These are phyloP conservation scores for Boeremia exigua DNA, from an alignment of 2,329 filamentous ascomycete species.

Conservation along the genomic window DNA sequence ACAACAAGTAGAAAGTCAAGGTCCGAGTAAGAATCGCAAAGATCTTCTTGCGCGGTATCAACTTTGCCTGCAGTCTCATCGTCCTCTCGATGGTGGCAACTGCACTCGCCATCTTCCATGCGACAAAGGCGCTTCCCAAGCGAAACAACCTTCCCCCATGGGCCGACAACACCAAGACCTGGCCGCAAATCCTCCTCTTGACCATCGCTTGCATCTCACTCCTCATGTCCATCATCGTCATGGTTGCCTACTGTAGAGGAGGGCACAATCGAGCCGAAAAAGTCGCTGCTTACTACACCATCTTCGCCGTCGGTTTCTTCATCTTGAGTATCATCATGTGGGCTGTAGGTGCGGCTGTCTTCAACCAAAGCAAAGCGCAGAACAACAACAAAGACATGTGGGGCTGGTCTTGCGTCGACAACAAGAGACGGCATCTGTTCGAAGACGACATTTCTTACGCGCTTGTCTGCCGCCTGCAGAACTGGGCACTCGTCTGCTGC, in stretches of 20 bases:
- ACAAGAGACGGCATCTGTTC: conserved; percentile 79
- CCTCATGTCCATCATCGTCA: conserved; percentile 76
- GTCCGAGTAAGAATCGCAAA: conserved; percentile 90
- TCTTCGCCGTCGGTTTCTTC: conserved; percentile 93
- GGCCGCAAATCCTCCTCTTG: conserved; percentile 89
- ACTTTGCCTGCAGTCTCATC: conserved; percentile 96
- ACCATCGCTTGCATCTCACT: conserved; percentile 81
- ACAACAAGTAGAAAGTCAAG: conserved; percentile 79
- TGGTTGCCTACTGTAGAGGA: conserved; percentile 85
- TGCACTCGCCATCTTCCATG: conserved; percentile 91
- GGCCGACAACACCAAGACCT: conserved; percentile 78
- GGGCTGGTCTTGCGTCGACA: conserved; percentile 97
- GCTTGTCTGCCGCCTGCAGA: conserved; percentile 91
- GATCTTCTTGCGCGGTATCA: conserved; percentile 91
- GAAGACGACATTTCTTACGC: conserved; percentile 82
- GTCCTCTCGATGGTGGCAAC: conserved; percentile 87
- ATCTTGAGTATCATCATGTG: conserved; percentile 92
- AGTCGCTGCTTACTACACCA: conserved; percentile 91
- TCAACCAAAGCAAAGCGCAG: conserved; percentile 78
- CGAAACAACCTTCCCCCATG: conserved; percentile 85
- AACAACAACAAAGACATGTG: conserved; percentile 87
- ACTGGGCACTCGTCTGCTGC: conserved; percentile 95
- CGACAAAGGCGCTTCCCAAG: conserved; percentile 74
- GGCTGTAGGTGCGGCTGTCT: conserved; percentile 81
- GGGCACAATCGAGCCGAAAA: conserved; percentile 91